Conservation (phyloP, 2,329 filamentous ascomycete species). For the Colletotrichum sojae region DNA sequence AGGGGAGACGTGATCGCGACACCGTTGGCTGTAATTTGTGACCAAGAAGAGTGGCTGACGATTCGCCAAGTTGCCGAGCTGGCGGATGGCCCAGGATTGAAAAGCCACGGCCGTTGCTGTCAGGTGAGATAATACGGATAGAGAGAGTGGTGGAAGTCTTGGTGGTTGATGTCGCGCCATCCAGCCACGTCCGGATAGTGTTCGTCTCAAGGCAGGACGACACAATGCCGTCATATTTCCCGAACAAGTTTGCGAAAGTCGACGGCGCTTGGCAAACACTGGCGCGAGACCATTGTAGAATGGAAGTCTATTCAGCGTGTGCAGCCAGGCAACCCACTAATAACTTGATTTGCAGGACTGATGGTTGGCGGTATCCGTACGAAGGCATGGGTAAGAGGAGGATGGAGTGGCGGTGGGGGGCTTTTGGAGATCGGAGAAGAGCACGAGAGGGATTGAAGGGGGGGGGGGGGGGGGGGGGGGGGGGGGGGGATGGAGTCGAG, state of each 20-base stretch:
- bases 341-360: constrained; percentile 15
- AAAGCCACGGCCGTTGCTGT: constrained; percentile 27
- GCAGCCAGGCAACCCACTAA: too few species aligned
- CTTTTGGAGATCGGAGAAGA: too few species aligned
- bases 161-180: too few species aligned
- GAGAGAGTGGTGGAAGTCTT: too few species aligned
- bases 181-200: neutral
- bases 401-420: too few species aligned
- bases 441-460: too few species aligned
- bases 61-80: constrained; percentile 28
- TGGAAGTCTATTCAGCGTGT: too few species aligned
- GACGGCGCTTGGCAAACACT: neutral
- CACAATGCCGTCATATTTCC: neutral
- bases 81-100: constrained; percentile 12
- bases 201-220: neutral
- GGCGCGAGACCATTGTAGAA: neutral
- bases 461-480: too few species aligned
- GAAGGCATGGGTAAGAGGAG: too few species aligned
- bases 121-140: constrained; percentile 9
- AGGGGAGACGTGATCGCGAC: neutral
- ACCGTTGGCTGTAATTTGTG: neutral
- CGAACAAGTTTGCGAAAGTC: neutral
- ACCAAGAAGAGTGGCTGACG: constrained; percentile 16
- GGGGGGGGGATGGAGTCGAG: too few species aligned
- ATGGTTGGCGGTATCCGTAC: constrained; percentile 1